phyloP scores from a whole-genome alignment of 2,329 filamentous ascomycete genomes.

The Ophiobolus disseminans region DNA sequence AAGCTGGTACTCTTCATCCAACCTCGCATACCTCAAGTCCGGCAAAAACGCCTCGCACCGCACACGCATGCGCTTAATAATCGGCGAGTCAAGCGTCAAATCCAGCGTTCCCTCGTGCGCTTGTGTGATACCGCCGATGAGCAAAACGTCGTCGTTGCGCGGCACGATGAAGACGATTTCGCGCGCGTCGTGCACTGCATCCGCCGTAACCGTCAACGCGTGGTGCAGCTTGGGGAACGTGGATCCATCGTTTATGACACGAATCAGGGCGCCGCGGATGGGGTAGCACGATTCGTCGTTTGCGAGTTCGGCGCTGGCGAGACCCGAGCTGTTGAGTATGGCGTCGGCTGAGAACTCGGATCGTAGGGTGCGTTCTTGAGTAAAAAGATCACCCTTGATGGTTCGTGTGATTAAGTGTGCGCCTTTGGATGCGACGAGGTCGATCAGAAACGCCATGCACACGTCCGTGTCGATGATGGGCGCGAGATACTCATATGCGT shows the following conservation, averaged over 20 bases:
- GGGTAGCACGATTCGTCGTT: slow-evolving; percentile 52
- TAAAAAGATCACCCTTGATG: slow-evolving; percentile 47
- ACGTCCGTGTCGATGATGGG: slow-evolving; percentile 58
- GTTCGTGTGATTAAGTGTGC: slow-evolving; percentile 50
- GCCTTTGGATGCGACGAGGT: slow-evolving; percentile 53
- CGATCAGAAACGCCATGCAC: slow-evolving; percentile 53
- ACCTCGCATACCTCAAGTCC: slow-evolving; percentile 48
- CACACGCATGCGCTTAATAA: slow-evolving; percentile 53
- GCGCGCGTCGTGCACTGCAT: slow-evolving; percentile 42
- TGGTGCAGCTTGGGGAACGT: slow-evolving; percentile 52
- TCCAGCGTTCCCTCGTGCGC: slow-evolving; percentile 30
- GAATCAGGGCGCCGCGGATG: slow-evolving; percentile 54
- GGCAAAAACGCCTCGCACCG: slow-evolving; percentile 55
- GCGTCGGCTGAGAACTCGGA: slow-evolving; percentile 44
- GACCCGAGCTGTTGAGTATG: slow-evolving; percentile 55
- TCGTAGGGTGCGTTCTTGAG: slow-evolving; percentile 45
- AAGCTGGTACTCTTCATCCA: slow-evolving; percentile 53
- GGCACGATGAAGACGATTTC: slow-evolving; percentile 56
- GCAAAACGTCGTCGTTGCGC: slow-evolving; percentile 54
- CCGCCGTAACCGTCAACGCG: slow-evolving; percentile 52
- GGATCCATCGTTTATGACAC: slow-evolving; percentile 56
- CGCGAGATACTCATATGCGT: slow-evolving; percentile 55
- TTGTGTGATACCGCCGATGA: slow-evolving; percentile 41
- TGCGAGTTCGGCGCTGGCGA: slow-evolving; percentile 48
- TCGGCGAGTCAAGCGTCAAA: slow-evolving; percentile 50